Base-by-base conservation (phyloP, 192 early-diverging fungal species). In the Chytriomyces confervae region DNA sequence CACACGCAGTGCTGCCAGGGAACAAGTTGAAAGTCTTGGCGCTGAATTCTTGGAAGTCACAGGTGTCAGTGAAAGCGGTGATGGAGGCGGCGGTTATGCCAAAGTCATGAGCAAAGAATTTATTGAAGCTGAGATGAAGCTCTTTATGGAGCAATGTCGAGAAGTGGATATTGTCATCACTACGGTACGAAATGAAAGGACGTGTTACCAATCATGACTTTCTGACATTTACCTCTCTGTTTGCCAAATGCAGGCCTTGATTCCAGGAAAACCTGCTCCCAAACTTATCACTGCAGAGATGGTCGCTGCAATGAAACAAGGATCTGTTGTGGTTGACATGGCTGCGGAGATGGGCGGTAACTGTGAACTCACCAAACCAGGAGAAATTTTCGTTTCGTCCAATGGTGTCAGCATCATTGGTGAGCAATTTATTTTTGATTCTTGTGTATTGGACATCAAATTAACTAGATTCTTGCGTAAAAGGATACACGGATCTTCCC, bases 131-230 rank as follows among this genome's bases (percentile, higher is more conserved):
- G 73, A 83, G 60, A 69, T 71, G 64, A 62, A 68, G 53, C 79
- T 83, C 11, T 82, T 83, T 49, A 45, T 62, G 8, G 43, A 77
- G 61, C 81, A 83, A 63, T 76, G 74, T 60, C 20, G 18, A n/a
- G 79, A 83, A 44, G 79, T 80, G 9, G 81, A 83, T 50, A 83
- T 83, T 50, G 75, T 83, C 47, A 77, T 83, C 60, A 83, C 81
- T 3, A 83, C 81, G 20, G 79, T 77, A 47, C 6, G 69, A 68
- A 13, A 47, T 27, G 16, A 53, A 13, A 47, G 6, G 16, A 53
- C 36, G 23, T 70, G 10, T 9, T 65, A 27, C 20, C 18, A 29
- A 65, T 29, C 20, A 43, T 29, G 24, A 27, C 1, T 13, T 16
- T 11, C 69, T 46, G 29, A 45, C 44, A 27, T 3, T 68, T 10